phyloP scores from a whole-genome alignment of 1,139 yeast species.

The Candida mesenterica region DNA sequence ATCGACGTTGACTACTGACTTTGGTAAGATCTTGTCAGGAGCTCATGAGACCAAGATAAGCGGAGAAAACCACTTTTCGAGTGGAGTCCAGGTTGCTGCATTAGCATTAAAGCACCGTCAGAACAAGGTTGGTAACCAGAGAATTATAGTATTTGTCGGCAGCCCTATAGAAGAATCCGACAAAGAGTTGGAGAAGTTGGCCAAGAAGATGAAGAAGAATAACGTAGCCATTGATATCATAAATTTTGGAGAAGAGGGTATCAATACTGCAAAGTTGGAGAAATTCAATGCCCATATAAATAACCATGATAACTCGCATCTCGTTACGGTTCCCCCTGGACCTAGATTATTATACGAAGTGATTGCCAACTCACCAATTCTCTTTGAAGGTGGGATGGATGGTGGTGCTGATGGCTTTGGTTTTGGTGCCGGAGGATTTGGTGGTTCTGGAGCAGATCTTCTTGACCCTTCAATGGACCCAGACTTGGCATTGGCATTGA shows the following conservation, averaged over 20 bases:
- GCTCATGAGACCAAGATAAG: slow-evolving; percentile 76
- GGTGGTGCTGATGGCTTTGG: slow-evolving; percentile 34
- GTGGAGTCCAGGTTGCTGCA: slow-evolving; percentile 96
- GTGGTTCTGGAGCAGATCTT: slow-evolving; percentile 56
- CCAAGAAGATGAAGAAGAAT: slow-evolving; percentile 92
- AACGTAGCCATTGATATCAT: slow-evolving; percentile 86
- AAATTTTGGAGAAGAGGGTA: slow-evolving; percentile 86
- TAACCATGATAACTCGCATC: slow-evolving; percentile 77
- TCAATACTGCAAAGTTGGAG: slow-evolving; percentile 76
- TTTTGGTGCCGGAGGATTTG: slow-evolving; percentile 47
- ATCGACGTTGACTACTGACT: slow-evolving; percentile 84
- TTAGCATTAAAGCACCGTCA: slow-evolving; percentile 95
- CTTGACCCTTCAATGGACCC: slow-evolving; percentile 95
- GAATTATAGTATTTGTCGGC: slow-evolving; percentile 88
- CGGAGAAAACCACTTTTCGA: slow-evolving; percentile 68
- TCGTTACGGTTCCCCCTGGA: slow-evolving; percentile 87
- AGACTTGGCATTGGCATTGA: slow-evolving; percentile 90
- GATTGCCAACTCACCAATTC: slow-evolving; percentile 66
- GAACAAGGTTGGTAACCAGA: slow-evolving; percentile 86
- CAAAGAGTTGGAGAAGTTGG: slow-evolving; percentile 76
- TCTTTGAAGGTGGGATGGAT: slow-evolving; percentile 55
- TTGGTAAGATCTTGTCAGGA: slow-evolving; percentile 85
- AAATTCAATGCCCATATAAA: slow-evolving; percentile 75
- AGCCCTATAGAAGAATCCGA: slow-evolving; percentile 75
- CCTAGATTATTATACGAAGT: slow-evolving; percentile 76